Percentiles rank a stretch among this genome's conserved stretches.
Conservation (phyloP, 345 rosid genomes). For the Salix exigua region DNA sequence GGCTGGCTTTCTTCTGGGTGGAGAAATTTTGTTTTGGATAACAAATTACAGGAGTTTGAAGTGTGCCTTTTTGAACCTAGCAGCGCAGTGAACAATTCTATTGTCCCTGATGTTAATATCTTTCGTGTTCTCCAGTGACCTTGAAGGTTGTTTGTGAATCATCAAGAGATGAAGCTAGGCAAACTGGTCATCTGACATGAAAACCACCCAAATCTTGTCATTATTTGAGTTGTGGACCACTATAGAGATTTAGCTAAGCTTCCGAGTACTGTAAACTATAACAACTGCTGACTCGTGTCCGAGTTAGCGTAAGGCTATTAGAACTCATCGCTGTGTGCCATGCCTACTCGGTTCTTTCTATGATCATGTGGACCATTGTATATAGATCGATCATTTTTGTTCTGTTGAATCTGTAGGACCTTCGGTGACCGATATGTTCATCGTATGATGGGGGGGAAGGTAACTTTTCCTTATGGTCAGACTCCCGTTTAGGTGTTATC, state of each 20-base stretch:
- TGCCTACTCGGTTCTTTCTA: background rate
- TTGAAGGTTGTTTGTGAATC: background rate
- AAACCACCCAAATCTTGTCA: background rate
- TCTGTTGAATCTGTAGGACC: background rate
- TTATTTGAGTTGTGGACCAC: background rate
- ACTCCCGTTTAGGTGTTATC: background rate
- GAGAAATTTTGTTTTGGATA: constrained; percentile 44
- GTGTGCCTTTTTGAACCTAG: constrained; percentile 44
- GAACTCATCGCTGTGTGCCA: background rate
- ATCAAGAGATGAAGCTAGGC: background rate
- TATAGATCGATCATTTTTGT: background rate
- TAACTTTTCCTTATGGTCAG: background rate
- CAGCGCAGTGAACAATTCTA: background rate
- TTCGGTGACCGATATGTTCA: background rate
- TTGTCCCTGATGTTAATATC: constrained; percentile 40
- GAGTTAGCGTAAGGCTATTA: background rate
- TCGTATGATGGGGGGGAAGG: background rate
- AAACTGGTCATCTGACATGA: too few species aligned
- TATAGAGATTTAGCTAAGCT: background rate
- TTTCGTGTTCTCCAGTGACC: constrained; percentile 29
- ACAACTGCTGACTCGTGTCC: background rate
- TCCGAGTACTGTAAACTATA: background rate
- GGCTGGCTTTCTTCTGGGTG: constrained; percentile 57
- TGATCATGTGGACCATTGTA: background rate
- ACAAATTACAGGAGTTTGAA: constrained; percentile 45